Evolutionary conservation across 139 green algal genomes (phyloP).

Genomic region (Micractinium sp.): DNA sequence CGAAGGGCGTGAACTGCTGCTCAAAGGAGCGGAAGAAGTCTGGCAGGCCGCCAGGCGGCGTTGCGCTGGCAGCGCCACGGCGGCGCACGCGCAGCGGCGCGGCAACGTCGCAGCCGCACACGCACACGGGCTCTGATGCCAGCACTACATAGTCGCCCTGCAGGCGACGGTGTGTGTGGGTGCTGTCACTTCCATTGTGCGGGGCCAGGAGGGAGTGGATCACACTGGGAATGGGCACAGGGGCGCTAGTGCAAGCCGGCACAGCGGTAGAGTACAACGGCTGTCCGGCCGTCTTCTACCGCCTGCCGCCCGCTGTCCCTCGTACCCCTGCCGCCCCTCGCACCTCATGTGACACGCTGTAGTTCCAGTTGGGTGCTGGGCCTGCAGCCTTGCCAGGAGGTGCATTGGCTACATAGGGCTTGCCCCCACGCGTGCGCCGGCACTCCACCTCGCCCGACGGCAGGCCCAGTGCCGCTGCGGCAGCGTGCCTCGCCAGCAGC

Average conservation of each 20-base stretch:
- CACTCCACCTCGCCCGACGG: slow-evolving; percentile 48
- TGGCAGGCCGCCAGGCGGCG: not conserved
- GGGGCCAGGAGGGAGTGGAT: not conserved
- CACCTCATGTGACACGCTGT: slow-evolving; percentile 88
- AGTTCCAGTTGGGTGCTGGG: slow-evolving; percentile 84
- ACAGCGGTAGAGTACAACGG: too few species aligned
- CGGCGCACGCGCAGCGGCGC: slow-evolving; percentile 61
- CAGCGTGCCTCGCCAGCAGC: slow-evolving; percentile 56
- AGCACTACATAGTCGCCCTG: slow-evolving; percentile 83
- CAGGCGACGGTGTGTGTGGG: not conserved
- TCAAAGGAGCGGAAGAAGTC: slow-evolving; percentile 43
- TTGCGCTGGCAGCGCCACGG: not conserved
- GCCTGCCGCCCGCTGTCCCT: not conserved
- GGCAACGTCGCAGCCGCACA: slow-evolving; percentile 84
- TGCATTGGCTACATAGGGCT: slow-evolving; percentile 64
- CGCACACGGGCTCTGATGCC: slow-evolving; percentile 68
- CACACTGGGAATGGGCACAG: too few species aligned
- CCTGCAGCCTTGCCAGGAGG: not conserved
- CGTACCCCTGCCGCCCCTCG: not conserved
- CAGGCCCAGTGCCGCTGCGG: slow-evolving; percentile 38
- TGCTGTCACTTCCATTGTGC: too few species aligned
- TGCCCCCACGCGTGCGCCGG: slow-evolving; percentile 66
- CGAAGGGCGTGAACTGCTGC: slow-evolving; percentile 49
- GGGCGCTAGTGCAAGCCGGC: too few species aligned
- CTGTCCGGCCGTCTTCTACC: not conserved